Base-by-base conservation (phyloP, 2,329 filamentous ascomycete species). In the Juglanconis oblonga region DNA sequence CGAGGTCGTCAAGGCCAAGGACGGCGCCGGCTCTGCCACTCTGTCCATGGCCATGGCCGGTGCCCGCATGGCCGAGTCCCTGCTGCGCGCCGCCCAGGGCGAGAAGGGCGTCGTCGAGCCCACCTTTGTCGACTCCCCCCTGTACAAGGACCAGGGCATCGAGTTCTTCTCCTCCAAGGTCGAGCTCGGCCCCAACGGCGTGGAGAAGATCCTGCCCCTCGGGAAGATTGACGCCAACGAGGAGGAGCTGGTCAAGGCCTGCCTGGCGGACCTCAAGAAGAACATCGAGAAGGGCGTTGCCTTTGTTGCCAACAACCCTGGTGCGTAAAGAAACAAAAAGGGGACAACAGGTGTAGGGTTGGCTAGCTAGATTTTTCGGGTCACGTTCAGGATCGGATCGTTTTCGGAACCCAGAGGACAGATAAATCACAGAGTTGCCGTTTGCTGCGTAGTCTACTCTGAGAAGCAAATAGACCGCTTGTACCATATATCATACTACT, bases 11-110 rank as follows among this genome's bases (percentile, higher is more conserved):
- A 87, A 97, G 87, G 95, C 94, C 80, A 98, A 98, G 90, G 93
- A 94, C 75, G 95, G 94, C 79, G 92, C 93, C 72, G 94, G 94
- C 71, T 97, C 92, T 69, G 94, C 94, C 75, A 98, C 94, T 66
- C 90, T 98, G 70, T 97, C 92, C 82, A 99, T 99, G 94, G 94
- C 94, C 73, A 94, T 97, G 87, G 94, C 94, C 68, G 94, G 94
- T 77, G 85, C 85, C 73, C 85, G 86, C 77, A 83, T 88, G 79
- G 92, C 95, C 70, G 93, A 98, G 83, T 92, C 90, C 69, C 82
- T 99, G 71, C 90, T 99, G 80, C 93, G 92, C 79, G 95, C 95
- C 71, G 82, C 90, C 62, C 87, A 96, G 79, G 95, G 95, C 76
- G 88, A 96, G 86, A 95, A 93, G 87, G 92, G 92, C 74, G 89